Evolutionary conservation across 2,329 filamentous ascomycete genomes (phyloP).

Genomic region (Epichloe gansuensis): DNA sequence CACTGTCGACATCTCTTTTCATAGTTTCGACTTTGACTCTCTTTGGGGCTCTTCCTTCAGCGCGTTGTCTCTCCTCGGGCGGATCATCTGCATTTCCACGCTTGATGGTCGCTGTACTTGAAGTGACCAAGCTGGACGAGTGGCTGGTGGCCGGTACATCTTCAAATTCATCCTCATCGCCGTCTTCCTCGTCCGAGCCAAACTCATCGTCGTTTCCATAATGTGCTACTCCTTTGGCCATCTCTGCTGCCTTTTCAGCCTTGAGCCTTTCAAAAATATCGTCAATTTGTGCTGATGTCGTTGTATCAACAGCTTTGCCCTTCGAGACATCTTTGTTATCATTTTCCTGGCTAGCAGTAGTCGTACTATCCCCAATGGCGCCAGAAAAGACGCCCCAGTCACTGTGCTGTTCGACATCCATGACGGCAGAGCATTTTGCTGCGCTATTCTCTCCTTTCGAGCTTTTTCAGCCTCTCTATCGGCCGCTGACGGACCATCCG

Average conservation of each 20-base stretch:
- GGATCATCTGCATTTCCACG: constrained; percentile 19
- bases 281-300: constrained; percentile 47
- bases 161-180: constrained; percentile 35
- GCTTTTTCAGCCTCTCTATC: constrained; percentile 52
- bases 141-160: constrained; percentile 31
- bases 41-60: constrained; percentile 8
- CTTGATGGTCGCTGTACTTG: constrained; percentile 22
- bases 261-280: constrained; percentile 57
- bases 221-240: constrained; percentile 18
- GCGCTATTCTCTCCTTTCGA: constrained; percentile 52
- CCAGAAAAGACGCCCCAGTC: constrained; percentile 45
- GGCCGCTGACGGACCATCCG: constrained; percentile 52
- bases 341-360: constrained; percentile 26
- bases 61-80: constrained; percentile 3
- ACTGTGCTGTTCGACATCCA: constrained; percentile 66
- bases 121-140: constrained; percentile 20
- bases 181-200: constrained; percentile 25
- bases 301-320: constrained; percentile 30
- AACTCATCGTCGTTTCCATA: constrained; percentile 23
- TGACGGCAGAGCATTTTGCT: constrained; percentile 56
- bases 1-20: constrained; percentile 28
- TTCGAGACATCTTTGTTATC: constrained; percentile 30
- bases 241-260: constrained; percentile 41
- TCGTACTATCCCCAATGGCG: constrained; percentile 9
- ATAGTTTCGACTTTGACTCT: constrained; percentile 45